Conservation (phyloP, 306 rosid species). For the Quercus agrifolia region DNA sequence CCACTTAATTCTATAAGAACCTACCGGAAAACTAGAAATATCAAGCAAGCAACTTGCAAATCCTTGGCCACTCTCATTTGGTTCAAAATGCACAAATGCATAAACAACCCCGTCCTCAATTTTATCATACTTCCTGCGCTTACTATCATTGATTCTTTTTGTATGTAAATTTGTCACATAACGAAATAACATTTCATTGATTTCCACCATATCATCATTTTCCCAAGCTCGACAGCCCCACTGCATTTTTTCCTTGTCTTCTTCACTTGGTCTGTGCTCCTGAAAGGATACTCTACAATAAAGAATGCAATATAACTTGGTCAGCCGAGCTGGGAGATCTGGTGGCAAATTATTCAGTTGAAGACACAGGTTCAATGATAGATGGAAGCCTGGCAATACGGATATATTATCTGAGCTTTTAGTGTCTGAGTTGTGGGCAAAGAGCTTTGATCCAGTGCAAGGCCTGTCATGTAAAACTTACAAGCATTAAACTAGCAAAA, state of each 20-base stretch:
- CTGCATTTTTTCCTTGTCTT: not conserved
- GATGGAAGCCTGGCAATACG: constrained; percentile 33
- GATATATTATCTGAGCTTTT: constrained; percentile 28
- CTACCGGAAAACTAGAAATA: constrained; percentile 51
- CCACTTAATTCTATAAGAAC: constrained; percentile 63
- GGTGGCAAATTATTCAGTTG: constrained; percentile 45
- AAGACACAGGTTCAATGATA: constrained; percentile 53
- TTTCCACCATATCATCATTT: constrained; percentile 34
- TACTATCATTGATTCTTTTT: not conserved
- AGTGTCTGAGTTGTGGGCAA: constrained; percentile 26
- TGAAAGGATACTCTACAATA: constrained; percentile 32
- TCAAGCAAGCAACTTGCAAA: constrained; percentile 65
- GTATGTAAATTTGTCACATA: constrained; percentile 29
- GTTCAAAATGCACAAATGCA: constrained; percentile 33
- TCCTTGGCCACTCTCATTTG: constrained; percentile 59
- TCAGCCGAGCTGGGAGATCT: constrained; percentile 16
- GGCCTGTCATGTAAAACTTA: constrained; percentile 40
- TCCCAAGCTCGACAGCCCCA: constrained; percentile 41
- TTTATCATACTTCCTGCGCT: not conserved
- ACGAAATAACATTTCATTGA: constrained; percentile 34
- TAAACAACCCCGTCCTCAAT: constrained; percentile 18
- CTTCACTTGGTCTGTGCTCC: constrained; percentile 8
- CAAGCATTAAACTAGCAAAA: not conserved
- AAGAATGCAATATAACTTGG: constrained; percentile 51
- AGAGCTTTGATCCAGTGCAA: constrained; percentile 49